Evolutionary conservation across 1,284 basidiomycete species (phyloP).

Genomic region (Microbotryum saponariae): DNA sequence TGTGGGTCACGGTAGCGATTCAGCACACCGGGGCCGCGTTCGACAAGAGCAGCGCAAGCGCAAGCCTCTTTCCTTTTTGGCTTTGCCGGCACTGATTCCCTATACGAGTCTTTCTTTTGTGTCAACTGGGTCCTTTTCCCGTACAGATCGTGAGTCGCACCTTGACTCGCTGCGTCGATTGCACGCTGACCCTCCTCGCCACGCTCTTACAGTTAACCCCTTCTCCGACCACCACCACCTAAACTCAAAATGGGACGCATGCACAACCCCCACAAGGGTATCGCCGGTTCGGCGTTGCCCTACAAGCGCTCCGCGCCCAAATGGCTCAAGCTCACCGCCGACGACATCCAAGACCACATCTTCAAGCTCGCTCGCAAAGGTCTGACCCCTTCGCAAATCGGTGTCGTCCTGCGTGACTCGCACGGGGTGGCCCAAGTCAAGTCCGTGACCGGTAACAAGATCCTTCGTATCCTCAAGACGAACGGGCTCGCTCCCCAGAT

Average conservation of each 20-base stretch:
- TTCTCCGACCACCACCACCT: constrained; percentile 10
- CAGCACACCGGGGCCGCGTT: no score
- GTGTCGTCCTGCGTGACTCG: constrained; percentile 95
- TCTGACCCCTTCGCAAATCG: constrained; percentile 94
- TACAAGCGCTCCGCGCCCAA: constrained; percentile 90
- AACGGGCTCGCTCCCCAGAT: constrained; percentile 95
- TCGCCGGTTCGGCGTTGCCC: constrained; percentile 94
- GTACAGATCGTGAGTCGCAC: no score
- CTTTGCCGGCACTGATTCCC: no score
- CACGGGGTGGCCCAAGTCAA: constrained; percentile 95
- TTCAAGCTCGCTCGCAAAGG: constrained; percentile 96
- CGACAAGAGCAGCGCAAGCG: no score
- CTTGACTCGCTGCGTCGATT: background rate
- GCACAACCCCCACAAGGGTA: constrained; percentile 96
- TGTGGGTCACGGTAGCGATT: no score
- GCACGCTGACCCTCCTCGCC: background rate
- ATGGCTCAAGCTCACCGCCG: constrained; percentile 94
- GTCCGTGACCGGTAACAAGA: constrained; percentile 98
- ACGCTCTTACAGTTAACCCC: background rate
- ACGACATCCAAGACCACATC: constrained; percentile 94
- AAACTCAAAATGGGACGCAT: constrained; percentile 33
- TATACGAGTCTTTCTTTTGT: no score
- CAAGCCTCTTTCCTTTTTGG: no score
- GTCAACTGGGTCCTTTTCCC: no score
- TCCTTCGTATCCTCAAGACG: constrained; percentile 94